Evolutionary conservation across 192 early-diverging fungal genomes (phyloP).

Genomic region (Coemansia sp.): DNA sequence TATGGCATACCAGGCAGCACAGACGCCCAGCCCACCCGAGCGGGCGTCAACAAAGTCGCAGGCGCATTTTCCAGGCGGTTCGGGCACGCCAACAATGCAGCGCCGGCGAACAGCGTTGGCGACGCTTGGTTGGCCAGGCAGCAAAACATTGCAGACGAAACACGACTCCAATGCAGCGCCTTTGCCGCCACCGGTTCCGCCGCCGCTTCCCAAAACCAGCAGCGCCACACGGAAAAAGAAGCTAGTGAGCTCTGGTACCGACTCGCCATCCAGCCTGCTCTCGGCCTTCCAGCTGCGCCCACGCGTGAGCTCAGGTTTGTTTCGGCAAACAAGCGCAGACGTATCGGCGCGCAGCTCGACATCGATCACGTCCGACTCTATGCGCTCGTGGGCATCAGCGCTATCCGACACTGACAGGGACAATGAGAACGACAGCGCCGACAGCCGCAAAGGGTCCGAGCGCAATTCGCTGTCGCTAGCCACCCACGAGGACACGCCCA

Average conservation of each 20-base stretch:
- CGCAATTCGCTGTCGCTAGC: conserved; percentile 13
- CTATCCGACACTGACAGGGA: conserved; percentile 25
- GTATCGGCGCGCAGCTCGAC: conserved; percentile 44
- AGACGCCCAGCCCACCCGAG: conserved; percentile 42
- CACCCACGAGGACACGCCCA: neutral
- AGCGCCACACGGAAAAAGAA: conserved; percentile 1
- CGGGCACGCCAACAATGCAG: conserved; percentile 31
- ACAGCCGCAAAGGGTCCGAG: neutral
- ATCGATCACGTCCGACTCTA: conserved; percentile 30
- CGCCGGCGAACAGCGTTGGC: conserved; percentile 41
- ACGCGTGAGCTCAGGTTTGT: conserved; percentile 21
- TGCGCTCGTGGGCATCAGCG: conserved; percentile 38
- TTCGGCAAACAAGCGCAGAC: conserved; percentile 16
- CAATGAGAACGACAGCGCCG: conserved; percentile 13
- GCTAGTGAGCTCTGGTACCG: neutral
- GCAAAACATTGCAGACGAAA: neutral
- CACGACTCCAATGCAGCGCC: neutral
- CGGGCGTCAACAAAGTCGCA: conserved; percentile 16
- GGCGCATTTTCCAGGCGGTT: conserved; percentile 6
- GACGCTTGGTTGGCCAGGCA: conserved; percentile 27
- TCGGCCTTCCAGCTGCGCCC: conserved; percentile 31
- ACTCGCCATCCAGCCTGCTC: conserved; percentile 28
- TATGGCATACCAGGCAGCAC: conserved; percentile 4
- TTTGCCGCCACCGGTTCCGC: conserved; percentile 8
- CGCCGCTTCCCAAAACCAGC: conserved; percentile 8